Base-by-base conservation (phyloP, 2,329 filamentous ascomycete species). In the Beauveria pseudobassiana region DNA sequence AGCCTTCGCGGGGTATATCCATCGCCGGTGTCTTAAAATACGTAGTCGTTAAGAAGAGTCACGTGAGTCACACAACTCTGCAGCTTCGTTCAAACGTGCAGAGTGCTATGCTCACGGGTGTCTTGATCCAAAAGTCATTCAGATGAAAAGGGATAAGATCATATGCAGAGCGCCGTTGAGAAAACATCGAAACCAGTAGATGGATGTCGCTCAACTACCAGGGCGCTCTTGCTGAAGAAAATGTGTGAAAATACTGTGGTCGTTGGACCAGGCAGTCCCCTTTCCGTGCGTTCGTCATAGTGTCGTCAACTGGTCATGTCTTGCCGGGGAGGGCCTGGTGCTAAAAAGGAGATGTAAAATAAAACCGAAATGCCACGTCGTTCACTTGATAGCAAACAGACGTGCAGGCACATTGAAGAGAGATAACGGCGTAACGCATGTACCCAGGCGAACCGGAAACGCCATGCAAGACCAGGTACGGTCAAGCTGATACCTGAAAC, bases 1-100 rank as follows among this genome's bases (percentile, higher is more conserved):
- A 72, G 71, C 70, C 57, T 53, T 74, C 72, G 68, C 70, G 71
- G 72, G 73, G 73, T 75, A 75, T 75, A 75, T 75, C 73, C 73
- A 73, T 75, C 73, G 72, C 73, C 72, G 71, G 71, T 73, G 73
- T 71, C 72, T 67, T 72, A 67, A 67, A 70, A 66, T 69, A 59
- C 69, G 69, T 72, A 65, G 62, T 69, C 67, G 70, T 71, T 65
- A 69, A 69, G 65, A 71, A 72, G 73, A 73, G 69, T 71, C 70
- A 73, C 65, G 69, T 72, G 68, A 72, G 70, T 71, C 65, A 64
- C 62, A 65, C 68, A 57, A 68, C 67, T 73, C 51, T 20, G 51
- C 55, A 28, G 42, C 34, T 70, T 71, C 69, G 69, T 73, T 70
- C 67, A 69, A 69, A 70, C 68, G 69, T 66, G 68, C 69, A 68